These are phyloP conservation scores for Anthoceros angustus DNA, from an alignment of 225 moss, liverwort and hornwort genomes.

Conservation along the genomic window DNA sequence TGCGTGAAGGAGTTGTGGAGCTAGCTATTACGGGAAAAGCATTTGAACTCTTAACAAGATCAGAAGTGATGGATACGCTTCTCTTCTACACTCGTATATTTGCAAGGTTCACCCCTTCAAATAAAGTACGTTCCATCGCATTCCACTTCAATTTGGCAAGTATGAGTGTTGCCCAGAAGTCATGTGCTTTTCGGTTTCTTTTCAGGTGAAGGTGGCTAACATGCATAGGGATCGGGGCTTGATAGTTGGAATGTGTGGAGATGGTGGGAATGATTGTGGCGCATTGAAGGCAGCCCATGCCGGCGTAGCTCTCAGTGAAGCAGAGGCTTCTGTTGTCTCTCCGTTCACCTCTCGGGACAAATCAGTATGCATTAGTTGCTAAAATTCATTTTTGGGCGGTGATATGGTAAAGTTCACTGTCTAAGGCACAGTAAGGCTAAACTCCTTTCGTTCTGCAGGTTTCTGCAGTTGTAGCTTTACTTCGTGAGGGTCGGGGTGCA, in stretches of 20 bases:
- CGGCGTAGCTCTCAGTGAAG: constrained; percentile 76
- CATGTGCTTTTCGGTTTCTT: constrained; percentile 6
- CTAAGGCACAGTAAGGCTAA: not conserved
- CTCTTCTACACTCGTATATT: constrained; percentile 62
- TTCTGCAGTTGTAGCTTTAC: constrained; percentile 33
- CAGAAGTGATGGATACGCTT: constrained; percentile 50
- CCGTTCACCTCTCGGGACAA: constrained; percentile 75
- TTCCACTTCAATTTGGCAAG: too few species aligned
- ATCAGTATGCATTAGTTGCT: constrained; percentile 29
- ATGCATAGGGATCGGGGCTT: constrained; percentile 65
- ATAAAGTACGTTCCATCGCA: constrained; percentile 33
- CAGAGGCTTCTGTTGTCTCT: constrained; percentile 86
- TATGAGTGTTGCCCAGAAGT: not conserved
- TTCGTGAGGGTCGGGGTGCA: constrained; percentile 67
- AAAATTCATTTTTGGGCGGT: not conserved
- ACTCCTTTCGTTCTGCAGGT: constrained; percentile 18
- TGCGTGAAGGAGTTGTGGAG: constrained; percentile 49
- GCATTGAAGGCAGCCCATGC: constrained; percentile 67
- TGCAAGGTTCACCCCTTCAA: constrained; percentile 68
- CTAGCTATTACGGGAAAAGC: constrained; percentile 81
- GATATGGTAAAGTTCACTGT: too few species aligned
- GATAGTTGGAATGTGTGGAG: constrained; percentile 90
- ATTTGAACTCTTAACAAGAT: constrained; percentile 39
- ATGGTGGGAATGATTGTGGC: constrained; percentile 91
- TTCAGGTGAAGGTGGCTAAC: constrained; percentile 57